Evolutionary conservation across 1,139 yeast genomes (phyloP), one percentile per base, ranked within the genome.

Genomic region (Geotrichum phurueaensis): DNA sequence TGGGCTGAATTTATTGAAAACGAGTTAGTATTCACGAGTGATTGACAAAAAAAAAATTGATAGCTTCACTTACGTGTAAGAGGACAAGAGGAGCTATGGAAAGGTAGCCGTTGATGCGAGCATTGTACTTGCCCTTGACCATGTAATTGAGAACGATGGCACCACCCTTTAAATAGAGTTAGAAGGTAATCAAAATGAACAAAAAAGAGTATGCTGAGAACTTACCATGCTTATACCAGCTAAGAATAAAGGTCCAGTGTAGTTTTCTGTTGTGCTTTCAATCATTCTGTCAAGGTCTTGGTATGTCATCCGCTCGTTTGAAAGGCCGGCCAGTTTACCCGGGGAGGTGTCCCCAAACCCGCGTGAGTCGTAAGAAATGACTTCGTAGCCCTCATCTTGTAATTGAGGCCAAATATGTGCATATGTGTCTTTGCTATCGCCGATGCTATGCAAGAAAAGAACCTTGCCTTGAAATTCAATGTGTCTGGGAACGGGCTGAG

Each of bases 321-420:
- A 85, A 56, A 75, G 71, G 7, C 97, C 97, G 58, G 79, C 78
- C 4, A 78, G 75, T 56, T 80, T 78, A n/a, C 83, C 83, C 53
- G 68, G 60, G 45, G 65, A 61, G 0, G 97, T 88, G 58, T 78
- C 80, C 6, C 97, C 97, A 13, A 92, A 85, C 0, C 98, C 98
- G 67, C 97, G 81, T 75, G 89, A 97, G 71, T 89, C 96, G 71
- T 84, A 91, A 66, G 83, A 83, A 69, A 86, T 85, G 1, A 85
- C 81, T 67, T 89, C 95, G 71, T 83, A 87, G 1, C 97, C 97
- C 3, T 69, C 67, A 36, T 71, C 71, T 1, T 85, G 78, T 57
- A 90, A 72, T 7, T 76, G 75, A 65, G 89, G 91, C 73, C 85
- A 84, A 54, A 83, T 73, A 58, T 83, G 81, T 52, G 79, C 76